Conservation (phyloP, 2,329 filamentous ascomycete genomes). For the Pseudogymnoascus sp. region DNA sequence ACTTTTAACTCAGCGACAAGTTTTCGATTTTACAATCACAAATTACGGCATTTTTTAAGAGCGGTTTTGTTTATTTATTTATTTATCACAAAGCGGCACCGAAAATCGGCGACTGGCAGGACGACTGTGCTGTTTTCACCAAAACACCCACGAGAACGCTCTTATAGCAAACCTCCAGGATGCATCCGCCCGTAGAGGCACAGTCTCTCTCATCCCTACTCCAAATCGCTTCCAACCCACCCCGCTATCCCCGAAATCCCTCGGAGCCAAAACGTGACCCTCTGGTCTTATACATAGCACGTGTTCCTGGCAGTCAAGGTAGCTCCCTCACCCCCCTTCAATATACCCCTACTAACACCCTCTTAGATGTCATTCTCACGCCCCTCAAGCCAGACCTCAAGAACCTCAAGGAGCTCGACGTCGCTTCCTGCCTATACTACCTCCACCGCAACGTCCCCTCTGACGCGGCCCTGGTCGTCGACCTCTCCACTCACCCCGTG, state of each 20-base stretch:
- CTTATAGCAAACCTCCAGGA: neutral
- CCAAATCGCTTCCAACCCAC: slow-evolving; percentile 74
- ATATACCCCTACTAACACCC: slow-evolving; percentile 13
- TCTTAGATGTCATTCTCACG: slow-evolving; percentile 78
- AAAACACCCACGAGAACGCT: neutral
- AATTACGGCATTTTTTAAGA: neutral
- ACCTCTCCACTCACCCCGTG: neutral
- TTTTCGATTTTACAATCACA: neutral
- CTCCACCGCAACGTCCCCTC: slow-evolving; percentile 66
- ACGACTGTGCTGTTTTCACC: neutral
- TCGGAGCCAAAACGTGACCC: slow-evolving; percentile 59
- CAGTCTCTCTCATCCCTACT: slow-evolving; percentile 74
- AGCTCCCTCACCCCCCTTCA: slow-evolving; percentile 22
- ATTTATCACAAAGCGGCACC: neutral
- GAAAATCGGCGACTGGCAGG: neutral
- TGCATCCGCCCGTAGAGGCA: slow-evolving; percentile 51
- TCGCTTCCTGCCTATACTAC: slow-evolving; percentile 84
- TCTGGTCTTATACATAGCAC: slow-evolving; percentile 79
- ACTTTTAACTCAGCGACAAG: neutral
- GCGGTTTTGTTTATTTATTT: neutral
- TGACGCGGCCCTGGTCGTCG: slow-evolving; percentile 34
- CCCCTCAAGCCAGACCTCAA: slow-evolving; percentile 82
- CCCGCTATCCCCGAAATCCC: slow-evolving; percentile 72
- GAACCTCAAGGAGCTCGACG: slow-evolving; percentile 79
- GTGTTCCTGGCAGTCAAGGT: slow-evolving; percentile 88